phyloP scores from a whole-genome alignment of 768 basidiomycete species.

The Lanmaoa rubissima region DNA sequence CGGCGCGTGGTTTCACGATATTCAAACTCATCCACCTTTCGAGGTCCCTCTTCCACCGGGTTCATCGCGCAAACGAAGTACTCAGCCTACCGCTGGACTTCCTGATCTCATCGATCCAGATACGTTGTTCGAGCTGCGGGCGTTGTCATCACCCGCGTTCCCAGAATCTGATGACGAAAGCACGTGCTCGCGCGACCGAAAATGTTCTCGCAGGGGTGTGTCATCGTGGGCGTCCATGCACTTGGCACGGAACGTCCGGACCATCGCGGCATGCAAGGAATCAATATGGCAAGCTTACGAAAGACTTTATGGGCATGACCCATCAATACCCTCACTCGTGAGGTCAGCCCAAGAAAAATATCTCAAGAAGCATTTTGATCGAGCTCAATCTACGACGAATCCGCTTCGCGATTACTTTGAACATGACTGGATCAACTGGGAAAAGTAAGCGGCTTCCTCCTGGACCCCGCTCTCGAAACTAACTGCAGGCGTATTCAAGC shows the following conservation, averaged over 20 bases:
- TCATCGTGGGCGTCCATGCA: conserved; percentile 61
- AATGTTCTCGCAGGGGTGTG: conserved; percentile 31
- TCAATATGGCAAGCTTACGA: conserved; percentile 67
- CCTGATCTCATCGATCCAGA: conserved; percentile 30
- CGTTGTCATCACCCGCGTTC: conserved; percentile 19
- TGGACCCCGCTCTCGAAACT: conserved; percentile 1
- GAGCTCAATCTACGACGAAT: conserved; percentile 22
- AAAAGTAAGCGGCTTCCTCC: conserved; percentile 45
- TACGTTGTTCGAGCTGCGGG: conserved; percentile 32
- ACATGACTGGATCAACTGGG: conserved; percentile 65
- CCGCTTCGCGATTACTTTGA: conserved; percentile 62
- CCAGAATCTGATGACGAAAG: conserved; percentile 31
- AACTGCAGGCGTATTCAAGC: conserved; percentile 34
- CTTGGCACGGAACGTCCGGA: conserved; percentile 55
- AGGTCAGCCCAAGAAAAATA: conserved; percentile 34
- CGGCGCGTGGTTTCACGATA: conserved; percentile 51
- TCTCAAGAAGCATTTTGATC: conserved; percentile 21
- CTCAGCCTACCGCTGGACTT: conserved; percentile 16
- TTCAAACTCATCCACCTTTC: conserved; percentile 47
- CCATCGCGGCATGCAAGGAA: conserved; percentile 63
- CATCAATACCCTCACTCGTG: conserved; percentile 38
- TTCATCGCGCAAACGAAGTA: conserved; percentile 31
- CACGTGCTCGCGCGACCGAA: conserved; percentile 9
- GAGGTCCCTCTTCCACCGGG: conserved; percentile 57
- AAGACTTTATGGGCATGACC: conserved; percentile 40